Percentiles rank a stretch among this genome's conserved stretches.
phyloP scores from a whole-genome alignment of 306 rosid genomes.

The Prunus campanulata region DNA sequence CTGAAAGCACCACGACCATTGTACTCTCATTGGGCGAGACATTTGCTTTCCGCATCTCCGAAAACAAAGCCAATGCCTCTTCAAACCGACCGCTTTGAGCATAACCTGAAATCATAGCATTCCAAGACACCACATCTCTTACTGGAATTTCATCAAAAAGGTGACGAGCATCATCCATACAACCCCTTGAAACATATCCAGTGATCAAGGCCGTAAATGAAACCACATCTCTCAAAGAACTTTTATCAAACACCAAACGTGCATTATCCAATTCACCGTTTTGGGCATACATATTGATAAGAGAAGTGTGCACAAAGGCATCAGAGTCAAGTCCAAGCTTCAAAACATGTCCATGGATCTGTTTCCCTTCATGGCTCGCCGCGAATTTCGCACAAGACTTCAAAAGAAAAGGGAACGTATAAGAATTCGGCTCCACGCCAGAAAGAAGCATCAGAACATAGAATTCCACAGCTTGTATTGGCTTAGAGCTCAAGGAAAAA shows the following conservation, averaged over 20 bases:
- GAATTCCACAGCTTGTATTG: slow-evolving; percentile 34
- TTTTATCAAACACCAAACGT: slow-evolving; percentile 59
- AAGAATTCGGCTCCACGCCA: slow-evolving; percentile 58
- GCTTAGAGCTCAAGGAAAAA: slow-evolving; percentile 34
- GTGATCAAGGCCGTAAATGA: slow-evolving; percentile 73
- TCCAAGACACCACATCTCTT: slow-evolving; percentile 80
- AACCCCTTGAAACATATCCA: slow-evolving; percentile 53
- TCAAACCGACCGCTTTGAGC: slow-evolving; percentile 50
- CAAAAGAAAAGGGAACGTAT: slow-evolving; percentile 68
- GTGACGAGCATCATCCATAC: slow-evolving; percentile 50
- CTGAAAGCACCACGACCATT: slow-evolving; percentile 57
- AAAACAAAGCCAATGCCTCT: slow-evolving; percentile 57
- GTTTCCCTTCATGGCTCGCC: slow-evolving; percentile 56
- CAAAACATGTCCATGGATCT: slow-evolving; percentile 57
- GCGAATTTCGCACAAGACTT: slow-evolving; percentile 54
- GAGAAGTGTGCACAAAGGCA: slow-evolving; percentile 57
- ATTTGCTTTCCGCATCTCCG: slow-evolving; percentile 47
- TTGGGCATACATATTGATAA: slow-evolving; percentile 59
- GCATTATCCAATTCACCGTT: slow-evolving; percentile 50
- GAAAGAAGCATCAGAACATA: slow-evolving; percentile 40
- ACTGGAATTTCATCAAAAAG: slow-evolving; percentile 56
- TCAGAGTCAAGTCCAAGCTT: slow-evolving; percentile 54
- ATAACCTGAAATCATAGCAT: slow-evolving; percentile 83
- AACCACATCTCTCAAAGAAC: slow-evolving; percentile 51
- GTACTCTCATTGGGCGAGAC: slow-evolving; percentile 56